These are phyloP conservation scores for Myxozyma sirexii DNA, from an alignment of 805 yeast genomes.

Conservation along the genomic window DNA sequence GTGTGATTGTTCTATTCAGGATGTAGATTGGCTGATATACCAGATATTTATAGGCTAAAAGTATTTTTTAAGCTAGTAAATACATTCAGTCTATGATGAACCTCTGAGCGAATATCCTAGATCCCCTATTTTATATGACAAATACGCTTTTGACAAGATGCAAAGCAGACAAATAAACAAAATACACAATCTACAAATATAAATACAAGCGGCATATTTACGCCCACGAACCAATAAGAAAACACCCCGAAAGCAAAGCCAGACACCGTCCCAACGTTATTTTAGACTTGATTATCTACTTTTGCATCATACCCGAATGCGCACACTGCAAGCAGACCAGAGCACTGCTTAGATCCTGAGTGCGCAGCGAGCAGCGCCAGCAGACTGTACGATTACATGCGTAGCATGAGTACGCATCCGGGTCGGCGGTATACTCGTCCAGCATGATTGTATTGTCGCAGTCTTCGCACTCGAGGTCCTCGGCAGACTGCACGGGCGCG, in stretches of 20 bases:
- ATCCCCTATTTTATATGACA: no score
- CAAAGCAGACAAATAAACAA: neutral
- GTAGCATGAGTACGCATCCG: constrained; percentile 30
- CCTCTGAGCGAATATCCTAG: no score
- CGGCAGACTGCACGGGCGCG: neutral
- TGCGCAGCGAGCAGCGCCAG: constrained; percentile 34
- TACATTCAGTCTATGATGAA: no score
- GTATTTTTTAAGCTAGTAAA: no score
- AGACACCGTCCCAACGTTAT: neutral
- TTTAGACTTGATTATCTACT: neutral
- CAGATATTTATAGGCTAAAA: no score
- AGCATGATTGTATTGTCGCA: constrained; percentile 30
- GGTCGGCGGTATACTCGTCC: constrained; percentile 29
- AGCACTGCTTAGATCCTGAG: constrained; percentile 20
- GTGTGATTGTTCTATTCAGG: no score
- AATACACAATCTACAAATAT: neutral
- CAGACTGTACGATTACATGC: constrained; percentile 29
- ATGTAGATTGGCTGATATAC: no score
- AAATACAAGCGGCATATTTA: neutral
- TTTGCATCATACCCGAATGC: constrained; percentile 10
- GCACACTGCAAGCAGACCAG: constrained; percentile 32
- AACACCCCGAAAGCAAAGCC: constrained; percentile 2
- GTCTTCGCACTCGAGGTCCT: constrained; percentile 31
- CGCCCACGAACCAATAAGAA: neutral
- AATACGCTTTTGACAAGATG: neutral